Evolutionary conservation across 441 rosid genomes (phyloP).

Genomic region (Corymbia citriodora): DNA sequence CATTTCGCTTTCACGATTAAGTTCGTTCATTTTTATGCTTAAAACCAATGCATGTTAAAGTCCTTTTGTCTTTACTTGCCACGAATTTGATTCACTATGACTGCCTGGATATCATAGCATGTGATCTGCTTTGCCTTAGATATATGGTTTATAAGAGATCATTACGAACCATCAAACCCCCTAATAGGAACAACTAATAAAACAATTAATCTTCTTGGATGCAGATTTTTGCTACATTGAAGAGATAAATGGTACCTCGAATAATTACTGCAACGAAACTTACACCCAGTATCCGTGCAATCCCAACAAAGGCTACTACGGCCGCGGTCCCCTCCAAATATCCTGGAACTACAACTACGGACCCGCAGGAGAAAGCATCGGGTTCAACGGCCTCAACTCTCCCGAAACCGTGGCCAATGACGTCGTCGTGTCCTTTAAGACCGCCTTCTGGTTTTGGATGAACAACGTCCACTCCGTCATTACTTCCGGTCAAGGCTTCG

Average conservation of each 20-base stretch:
- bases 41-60: neutral
- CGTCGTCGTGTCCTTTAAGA: conserved; percentile 42
- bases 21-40: neutral
- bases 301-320: conserved; percentile 11
- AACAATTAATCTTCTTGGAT: neutral
- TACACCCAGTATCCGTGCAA: neutral
- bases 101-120: neutral
- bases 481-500: conserved; percentile 44
- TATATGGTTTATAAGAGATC: neutral
- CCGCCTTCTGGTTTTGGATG: conserved; percentile 69
- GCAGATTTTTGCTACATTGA: conserved; percentile 25
- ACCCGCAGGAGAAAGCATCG: conserved; percentile 21
- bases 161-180: neutral
- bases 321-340: conserved; percentile 25
- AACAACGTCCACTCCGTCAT: conserved; percentile 34
- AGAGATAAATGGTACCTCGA: conserved; percentile 18
- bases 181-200: neutral
- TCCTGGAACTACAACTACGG: conserved; percentile 32
- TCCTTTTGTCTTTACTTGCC: neutral
- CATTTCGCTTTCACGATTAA: neutral
- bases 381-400: conserved; percentile 40
- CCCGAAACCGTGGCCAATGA: conserved; percentile 57
- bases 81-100: no score
- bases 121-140: neutral
- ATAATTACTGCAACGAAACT: neutral